phyloP scores from a whole-genome alignment of 805 yeast genomes.

The Hanseniaspora thailandica region DNA sequence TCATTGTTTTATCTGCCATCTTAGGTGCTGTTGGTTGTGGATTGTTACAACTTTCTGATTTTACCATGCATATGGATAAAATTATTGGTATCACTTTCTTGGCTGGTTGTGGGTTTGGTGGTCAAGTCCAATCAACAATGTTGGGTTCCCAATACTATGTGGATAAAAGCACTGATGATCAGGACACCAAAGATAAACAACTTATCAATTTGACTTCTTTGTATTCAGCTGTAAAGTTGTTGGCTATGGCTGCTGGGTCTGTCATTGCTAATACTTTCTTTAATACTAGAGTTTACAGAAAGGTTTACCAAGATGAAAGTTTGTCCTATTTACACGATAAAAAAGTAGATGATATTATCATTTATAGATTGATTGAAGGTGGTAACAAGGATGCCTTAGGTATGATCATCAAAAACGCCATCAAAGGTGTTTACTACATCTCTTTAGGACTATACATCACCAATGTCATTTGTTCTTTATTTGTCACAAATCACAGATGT shows the following conservation, averaged over 20 bases:
- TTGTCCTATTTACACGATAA: constrained; percentile 5
- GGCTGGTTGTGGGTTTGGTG: constrained; percentile 32
- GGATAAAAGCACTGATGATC: constrained; percentile 16
- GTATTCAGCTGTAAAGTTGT: constrained; percentile 21
- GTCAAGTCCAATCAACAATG: constrained; percentile 27
- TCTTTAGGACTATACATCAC: constrained; percentile 19
- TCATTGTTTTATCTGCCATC: constrained; percentile 25
- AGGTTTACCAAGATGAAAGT: constrained; percentile 10
- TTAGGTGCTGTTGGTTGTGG: constrained; percentile 31
- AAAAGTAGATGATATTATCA: constrained; percentile 19
- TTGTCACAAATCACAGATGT: constrained; percentile 19
- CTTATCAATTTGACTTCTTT: constrained; percentile 23
- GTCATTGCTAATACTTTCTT: constrained; percentile 22
- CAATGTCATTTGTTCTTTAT: constrained; percentile 18
- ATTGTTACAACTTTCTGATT: constrained; percentile 25
- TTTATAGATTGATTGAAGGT: constrained; percentile 18
- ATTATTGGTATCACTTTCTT: constrained; percentile 32
- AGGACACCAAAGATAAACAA: constrained; percentile 18
- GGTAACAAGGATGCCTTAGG: constrained; percentile 15
- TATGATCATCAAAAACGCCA: constrained; percentile 18
- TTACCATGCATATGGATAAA: constrained; percentile 22
- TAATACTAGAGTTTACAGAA: constrained; percentile 19
- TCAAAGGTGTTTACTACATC: constrained; percentile 22
- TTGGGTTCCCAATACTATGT: constrained; percentile 26
- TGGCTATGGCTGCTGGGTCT: constrained; percentile 25